These are phyloP conservation scores for Xylaria sp. DNA, from an alignment of 2,329 filamentous ascomycete species.

Conservation along the genomic window DNA sequence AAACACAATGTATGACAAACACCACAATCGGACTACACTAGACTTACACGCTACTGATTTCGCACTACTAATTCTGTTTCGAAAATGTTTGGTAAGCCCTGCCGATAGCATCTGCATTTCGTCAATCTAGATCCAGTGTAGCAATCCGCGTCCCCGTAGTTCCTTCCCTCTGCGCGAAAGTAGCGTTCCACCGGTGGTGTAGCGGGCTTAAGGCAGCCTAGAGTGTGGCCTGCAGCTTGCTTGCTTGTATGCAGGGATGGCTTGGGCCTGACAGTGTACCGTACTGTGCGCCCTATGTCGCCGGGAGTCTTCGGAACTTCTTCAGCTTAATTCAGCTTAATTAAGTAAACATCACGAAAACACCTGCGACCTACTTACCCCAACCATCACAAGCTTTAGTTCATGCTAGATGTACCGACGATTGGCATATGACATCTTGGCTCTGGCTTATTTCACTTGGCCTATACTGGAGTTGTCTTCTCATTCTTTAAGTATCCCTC, in stretches of 20 bases:
- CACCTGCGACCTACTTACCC: background rate
- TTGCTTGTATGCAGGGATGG: conserved; percentile 5
- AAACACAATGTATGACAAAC: too few species aligned
- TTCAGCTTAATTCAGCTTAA: too few species aligned
- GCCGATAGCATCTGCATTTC: conserved; percentile 16
- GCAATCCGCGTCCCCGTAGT: conserved; percentile 11
- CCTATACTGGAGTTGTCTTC: too few species aligned
- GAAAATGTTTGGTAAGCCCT: conserved; percentile 13
- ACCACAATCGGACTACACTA: background rate
- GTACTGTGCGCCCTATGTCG: conserved; percentile 14
- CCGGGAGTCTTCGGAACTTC: conserved; percentile 17
- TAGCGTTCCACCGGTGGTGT: conserved; percentile 14
- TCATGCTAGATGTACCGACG: background rate
- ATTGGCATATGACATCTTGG: conserved; percentile 6
- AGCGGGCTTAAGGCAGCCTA: conserved; percentile 16
- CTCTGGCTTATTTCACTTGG: background rate
- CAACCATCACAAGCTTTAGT: conserved; percentile 8
- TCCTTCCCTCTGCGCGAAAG: background rate
- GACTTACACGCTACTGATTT: too few species aligned
- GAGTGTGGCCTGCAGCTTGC: background rate
- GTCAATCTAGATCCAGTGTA: conserved; percentile 1
- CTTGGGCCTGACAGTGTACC: conserved; percentile 9
- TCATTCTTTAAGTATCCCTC: too few species aligned
- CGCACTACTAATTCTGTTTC: too few species aligned
- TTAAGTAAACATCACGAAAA: background rate